These are phyloP conservation scores for Microthlaspi erraticum DNA, from an alignment of 345 rosid genomes.

Conservation along the genomic window DNA sequence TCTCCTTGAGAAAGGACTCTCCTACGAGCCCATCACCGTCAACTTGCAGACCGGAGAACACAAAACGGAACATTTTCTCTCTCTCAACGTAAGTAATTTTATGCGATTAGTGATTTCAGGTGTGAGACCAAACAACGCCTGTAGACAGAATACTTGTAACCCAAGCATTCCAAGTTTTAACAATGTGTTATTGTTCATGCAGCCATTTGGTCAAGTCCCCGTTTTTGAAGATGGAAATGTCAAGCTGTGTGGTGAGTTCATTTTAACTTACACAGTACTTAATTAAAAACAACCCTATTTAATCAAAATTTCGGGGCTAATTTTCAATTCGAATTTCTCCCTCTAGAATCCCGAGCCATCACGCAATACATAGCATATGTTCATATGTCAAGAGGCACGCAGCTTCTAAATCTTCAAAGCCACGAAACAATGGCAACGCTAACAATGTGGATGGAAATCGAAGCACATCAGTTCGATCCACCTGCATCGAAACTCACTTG, in stretches of 20 bases:
- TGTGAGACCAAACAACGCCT: not conserved
- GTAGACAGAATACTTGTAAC: slow-evolving; percentile 14
- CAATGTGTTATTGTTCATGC: slow-evolving; percentile 37
- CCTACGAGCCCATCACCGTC: slow-evolving; percentile 55
- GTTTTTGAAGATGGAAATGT: slow-evolving; percentile 53
- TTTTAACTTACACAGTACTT: not conserved
- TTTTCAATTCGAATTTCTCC: not conserved
- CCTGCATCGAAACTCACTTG: slow-evolving; percentile 41
- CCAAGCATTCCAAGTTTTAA: not conserved
- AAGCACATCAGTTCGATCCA: slow-evolving; percentile 64
- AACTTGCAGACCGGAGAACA: slow-evolving; percentile 60
- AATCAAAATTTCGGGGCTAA: not conserved
- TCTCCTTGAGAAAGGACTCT: slow-evolving; percentile 66
- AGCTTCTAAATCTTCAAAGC: slow-evolving; percentile 35
- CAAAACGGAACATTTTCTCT: slow-evolving; percentile 53
- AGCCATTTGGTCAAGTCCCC: slow-evolving; percentile 55
- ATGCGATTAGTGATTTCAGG: not conserved
- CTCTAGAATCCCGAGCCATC: slow-evolving; percentile 47
- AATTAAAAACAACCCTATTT: not conserved
- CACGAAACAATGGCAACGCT: slow-evolving; percentile 40
- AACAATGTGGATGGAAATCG: slow-evolving; percentile 53
- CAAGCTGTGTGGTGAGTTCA: slow-evolving; percentile 62
- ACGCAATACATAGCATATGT: slow-evolving; percentile 45
- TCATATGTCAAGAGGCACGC: slow-evolving; percentile 42
- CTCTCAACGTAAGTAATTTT: slow-evolving; percentile 54